Conservation (phyloP, 345 rosid species). For the Bruguiera gymnorhiza region DNA sequence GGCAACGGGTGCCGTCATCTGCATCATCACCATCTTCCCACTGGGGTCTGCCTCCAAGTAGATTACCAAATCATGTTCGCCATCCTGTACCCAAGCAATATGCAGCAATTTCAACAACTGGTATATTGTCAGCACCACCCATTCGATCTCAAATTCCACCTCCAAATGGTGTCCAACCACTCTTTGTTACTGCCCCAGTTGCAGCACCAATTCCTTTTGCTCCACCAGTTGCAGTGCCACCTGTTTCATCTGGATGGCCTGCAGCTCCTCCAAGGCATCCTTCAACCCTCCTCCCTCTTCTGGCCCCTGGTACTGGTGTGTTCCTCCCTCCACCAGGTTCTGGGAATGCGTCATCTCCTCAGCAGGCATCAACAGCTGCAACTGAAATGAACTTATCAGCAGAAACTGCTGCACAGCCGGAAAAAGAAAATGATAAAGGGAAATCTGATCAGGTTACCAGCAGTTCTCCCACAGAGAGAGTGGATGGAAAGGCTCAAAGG, state of each 20-base stretch:
- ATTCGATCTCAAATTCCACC: constrained; percentile 54
- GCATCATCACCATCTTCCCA: constrained; percentile 37
- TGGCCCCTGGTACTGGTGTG: constrained; percentile 82
- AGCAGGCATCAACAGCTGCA: constrained; percentile 22
- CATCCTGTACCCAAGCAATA: constrained; percentile 57
- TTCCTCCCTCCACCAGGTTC: constrained; percentile 81
- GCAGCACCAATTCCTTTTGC: constrained; percentile 59
- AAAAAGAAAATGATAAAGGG: constrained; percentile 29
- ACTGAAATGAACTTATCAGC: constrained; percentile 14
- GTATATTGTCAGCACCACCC: constrained; percentile 50
- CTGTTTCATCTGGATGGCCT: constrained; percentile 61
- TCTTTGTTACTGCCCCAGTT: constrained; percentile 45
- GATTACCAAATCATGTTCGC: constrained; percentile 51
- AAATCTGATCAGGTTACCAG: constrained; percentile 17
- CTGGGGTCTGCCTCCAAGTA: constrained; percentile 59
- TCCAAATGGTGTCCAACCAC: constrained; percentile 50
- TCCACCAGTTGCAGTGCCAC: constrained; percentile 52
- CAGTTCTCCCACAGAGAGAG: constrained; percentile 25
- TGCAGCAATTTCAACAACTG: constrained; percentile 41
- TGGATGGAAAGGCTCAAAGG: constrained; percentile 21
- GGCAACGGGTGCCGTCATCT: constrained; percentile 33
- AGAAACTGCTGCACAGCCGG: constrained; percentile 24
- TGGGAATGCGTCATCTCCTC: constrained; percentile 39
- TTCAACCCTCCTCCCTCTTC: constrained; percentile 49
- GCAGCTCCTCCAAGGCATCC: constrained; percentile 61